Base-by-base conservation (phyloP, 495 filamentous ascomycete species). In the Copromyces sp. region DNA sequence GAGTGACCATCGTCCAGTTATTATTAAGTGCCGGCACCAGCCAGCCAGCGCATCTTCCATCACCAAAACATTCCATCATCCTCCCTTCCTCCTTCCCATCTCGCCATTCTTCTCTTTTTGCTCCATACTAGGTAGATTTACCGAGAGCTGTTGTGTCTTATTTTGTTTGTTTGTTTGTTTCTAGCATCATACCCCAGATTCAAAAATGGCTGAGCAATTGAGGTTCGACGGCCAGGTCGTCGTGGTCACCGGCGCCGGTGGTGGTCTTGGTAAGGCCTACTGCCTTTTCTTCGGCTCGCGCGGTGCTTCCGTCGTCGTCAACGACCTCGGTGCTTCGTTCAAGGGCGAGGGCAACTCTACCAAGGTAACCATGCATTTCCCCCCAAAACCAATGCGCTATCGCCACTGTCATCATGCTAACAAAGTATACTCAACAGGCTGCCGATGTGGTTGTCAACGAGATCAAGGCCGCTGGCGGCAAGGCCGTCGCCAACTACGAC, bases 401-500 rank as follows among this genome's bases (percentile, higher is more conserved):
- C 29, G 8, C 16, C 4, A 39, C 53, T 20, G 4, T 65, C 17
- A 35, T 38, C 61, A 44, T 45, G 37, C 80, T 81, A 44, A 81
- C 74, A 38, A 38, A 40, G n/a, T 38, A 38, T 39, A 9, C 39
- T 41, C 39, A 74, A 20, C 73, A 97, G 93, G 93, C 95, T 73
- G 95, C 95, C 75, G 95, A 99, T 88, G 88, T 93, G 69, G 95
- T 99, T 32, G 95, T 99, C 80, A 86, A 97, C 75, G 94, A 98
- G 84, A 99, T 99, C 85, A 90, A 88, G 81, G 88, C 91, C 78
- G 91, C 90, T 65, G 96, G 95, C 79, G 96, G 95, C 81, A 97
- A 97, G 85, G 96, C 95, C 70, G 94, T 97, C 39, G 94, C 96
- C 80, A 98, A 97, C 87, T 99, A 99, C 86, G 91, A 98, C 89